phyloP scores from a whole-genome alignment of 495 filamentous ascomycete species.

The Neurospora discreta region DNA sequence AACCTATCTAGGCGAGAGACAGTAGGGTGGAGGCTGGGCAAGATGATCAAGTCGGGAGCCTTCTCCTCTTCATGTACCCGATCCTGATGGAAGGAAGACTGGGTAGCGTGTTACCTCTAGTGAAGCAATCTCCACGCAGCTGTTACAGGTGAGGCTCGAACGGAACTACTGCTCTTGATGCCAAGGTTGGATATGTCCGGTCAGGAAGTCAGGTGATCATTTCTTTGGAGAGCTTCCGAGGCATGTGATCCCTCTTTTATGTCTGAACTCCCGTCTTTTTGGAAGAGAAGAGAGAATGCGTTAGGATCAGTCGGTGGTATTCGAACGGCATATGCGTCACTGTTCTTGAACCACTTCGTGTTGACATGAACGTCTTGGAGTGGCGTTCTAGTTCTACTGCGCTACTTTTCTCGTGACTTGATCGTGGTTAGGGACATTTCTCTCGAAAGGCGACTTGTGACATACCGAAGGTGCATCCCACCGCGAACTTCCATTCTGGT shows the following conservation, averaged over 20 bases:
- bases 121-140: too few relatives aligned
- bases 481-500: not conserved
- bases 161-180: not conserved
- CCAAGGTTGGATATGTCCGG: not conserved
- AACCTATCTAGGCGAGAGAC: not conserved
- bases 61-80: not conserved
- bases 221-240: not conserved
- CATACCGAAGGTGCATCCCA: not conserved
- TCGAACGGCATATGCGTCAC: not conserved
- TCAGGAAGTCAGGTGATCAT: not conserved
- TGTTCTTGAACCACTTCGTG: not conserved
- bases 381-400: not conserved
- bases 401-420: not conserved
- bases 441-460: not conserved
- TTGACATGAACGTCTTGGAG: not conserved
- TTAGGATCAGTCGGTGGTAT: not conserved
- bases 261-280: not conserved
- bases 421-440: not conserved
- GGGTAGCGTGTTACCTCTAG: not conserved
- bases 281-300: not conserved
- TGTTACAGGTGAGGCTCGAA: not conserved
- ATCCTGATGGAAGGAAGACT: not conserved
- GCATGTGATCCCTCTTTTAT: not conserved
- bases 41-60: not conserved
- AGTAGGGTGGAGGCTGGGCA: not conserved